Base-by-base conservation (phyloP, 2,329 filamentous ascomycete genomes). In the Fusarium torulosum region DNA sequence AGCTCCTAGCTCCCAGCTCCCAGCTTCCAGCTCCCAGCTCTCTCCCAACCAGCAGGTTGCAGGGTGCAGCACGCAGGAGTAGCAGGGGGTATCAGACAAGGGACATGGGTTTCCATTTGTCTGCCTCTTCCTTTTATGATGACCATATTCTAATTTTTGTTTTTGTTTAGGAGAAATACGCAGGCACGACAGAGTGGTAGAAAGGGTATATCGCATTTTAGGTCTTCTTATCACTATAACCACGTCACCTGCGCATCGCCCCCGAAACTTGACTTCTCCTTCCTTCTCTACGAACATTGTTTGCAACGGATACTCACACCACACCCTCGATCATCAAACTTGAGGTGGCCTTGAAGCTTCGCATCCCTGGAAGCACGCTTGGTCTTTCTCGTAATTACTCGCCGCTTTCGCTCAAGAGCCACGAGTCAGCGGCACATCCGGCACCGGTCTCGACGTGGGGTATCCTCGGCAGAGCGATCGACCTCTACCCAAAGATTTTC, bases 371-470 rank as follows among this genome's bases (percentile, higher is more conserved):
- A 58, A 47, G 29, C 31, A 42, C 55, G 55, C 63, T 61, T 63
- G 42, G 46, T 54, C 57, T 58, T 68, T 63, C 66, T 69, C 66
- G 54, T 69, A 74, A 72, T 69, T 72, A 49, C 69, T 69, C 65
- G 72, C 70, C 71, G 72, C 68, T 73, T 74, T 72, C 70, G 72
- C 72, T 69, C 66, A 56, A 56, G 41, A 49, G 59, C 57, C 65
- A 67, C 72, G 74, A 75, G 73, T 76, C 74, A 76, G 74, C 72
- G 72, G 72, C 71, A 74, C 67, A 74, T 71, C 71, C 74, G 74
- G 74, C 73, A 75, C 66, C 69, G 63, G 71, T 63, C 59, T 17
- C 45, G 59, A 69, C 74, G 73, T 75, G 72, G 74, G 72, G 74
- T 68, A 71, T 59, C 59, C 53, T 70, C 72, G 69, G 72, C 66